Conservation (phyloP, 2,329 filamentous ascomycete species). For the Tolypocladium ovalisporum region DNA sequence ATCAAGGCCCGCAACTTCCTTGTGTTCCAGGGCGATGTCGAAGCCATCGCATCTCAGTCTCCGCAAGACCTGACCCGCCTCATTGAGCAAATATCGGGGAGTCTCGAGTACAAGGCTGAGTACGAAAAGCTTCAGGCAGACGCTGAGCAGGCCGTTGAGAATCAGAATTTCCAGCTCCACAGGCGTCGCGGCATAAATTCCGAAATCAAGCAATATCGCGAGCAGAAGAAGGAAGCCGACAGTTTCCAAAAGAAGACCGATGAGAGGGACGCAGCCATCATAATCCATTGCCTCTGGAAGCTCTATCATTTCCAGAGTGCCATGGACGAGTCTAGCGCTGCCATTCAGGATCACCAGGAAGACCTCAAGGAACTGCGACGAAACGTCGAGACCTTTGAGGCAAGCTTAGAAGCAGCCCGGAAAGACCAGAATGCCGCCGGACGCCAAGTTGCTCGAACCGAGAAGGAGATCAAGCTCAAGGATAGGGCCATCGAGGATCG, state of each 20-base stretch:
- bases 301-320: conserved; percentile 88
- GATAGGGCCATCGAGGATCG: conserved; percentile 81
- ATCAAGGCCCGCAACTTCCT: conserved; percentile 98
- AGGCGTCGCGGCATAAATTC: conserved; percentile 90
- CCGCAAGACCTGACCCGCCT: conserved; percentile 86
- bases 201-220: conserved; percentile 94
- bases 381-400: conserved; percentile 76
- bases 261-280: conserved; percentile 81
- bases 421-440: conserved; percentile 70
- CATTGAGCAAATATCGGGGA: conserved; percentile 96
- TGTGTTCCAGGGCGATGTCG: conserved; percentile 96
- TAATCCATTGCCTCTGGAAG: conserved; percentile 93
- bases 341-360: conserved; percentile 89
- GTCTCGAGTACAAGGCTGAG: conserved; percentile 84
- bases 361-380: conserved; percentile 88
- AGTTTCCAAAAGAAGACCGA: conserved; percentile 85
- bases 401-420: conserved; percentile 68
- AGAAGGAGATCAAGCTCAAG: conserved; percentile 74
- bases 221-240: conserved; percentile 92
- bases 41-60: conserved; percentile 90
- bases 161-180: conserved; percentile 79
- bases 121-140: conserved; percentile 87
- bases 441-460: conserved; percentile 69
- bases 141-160: conserved; percentile 76
- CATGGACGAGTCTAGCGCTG: conserved; percentile 81